A percentile compares a stretch with the other conserved stretches of the same genome.
phyloP scores from a whole-genome alignment of 2,329 filamentous ascomycete genomes.

The Colletotrichum euphorbiae region DNA sequence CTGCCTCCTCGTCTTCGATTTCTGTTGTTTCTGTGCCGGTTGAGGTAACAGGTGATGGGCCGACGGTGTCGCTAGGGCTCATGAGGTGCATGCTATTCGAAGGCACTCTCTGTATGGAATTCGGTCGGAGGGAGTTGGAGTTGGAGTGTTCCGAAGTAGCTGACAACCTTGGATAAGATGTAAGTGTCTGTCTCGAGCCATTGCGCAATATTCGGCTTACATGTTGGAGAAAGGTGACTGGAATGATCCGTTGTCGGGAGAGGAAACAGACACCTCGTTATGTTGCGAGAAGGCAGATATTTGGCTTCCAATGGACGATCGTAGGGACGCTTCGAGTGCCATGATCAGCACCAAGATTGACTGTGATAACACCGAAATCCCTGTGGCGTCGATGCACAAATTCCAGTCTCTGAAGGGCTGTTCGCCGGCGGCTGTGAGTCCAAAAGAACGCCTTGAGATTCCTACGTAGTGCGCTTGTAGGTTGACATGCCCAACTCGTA shows the following conservation, averaged over 20 bases:
- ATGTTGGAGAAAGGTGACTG: conserved; percentile 63
- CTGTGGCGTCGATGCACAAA: background rate
- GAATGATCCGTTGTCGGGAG: conserved; percentile 62
- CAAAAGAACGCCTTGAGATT: conserved; percentile 44
- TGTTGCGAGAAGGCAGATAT: conserved; percentile 65
- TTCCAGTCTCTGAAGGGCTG: background rate
- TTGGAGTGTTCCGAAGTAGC: conserved; percentile 51
- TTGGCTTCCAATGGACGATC: conserved; percentile 70
- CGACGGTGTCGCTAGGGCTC: conserved; percentile 77
- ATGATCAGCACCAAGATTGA: conserved; percentile 50
- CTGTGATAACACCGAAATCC: background rate
- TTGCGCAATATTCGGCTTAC: conserved; percentile 53
- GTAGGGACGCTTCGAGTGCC: conserved; percentile 72
- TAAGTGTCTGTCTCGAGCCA: conserved; percentile 8
- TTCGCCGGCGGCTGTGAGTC: conserved; percentile 9
- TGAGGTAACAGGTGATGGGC: conserved; percentile 86
- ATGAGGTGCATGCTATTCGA: conserved; percentile 67
- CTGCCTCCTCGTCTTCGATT: conserved; percentile 80
- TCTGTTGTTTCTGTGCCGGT: conserved; percentile 86
- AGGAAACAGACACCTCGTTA: conserved; percentile 66
- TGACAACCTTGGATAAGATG: conserved; percentile 56
- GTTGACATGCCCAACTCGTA: conserved; percentile 4
- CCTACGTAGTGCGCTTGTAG: conserved; percentile 36
- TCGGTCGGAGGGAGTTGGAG: conserved; percentile 63
- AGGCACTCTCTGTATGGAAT: conserved; percentile 60